Evolutionary conservation across 768 basidiomycete genomes (phyloP), one percentile per base, ranked within the genome.

Genomic region (Epithele typhae): DNA sequence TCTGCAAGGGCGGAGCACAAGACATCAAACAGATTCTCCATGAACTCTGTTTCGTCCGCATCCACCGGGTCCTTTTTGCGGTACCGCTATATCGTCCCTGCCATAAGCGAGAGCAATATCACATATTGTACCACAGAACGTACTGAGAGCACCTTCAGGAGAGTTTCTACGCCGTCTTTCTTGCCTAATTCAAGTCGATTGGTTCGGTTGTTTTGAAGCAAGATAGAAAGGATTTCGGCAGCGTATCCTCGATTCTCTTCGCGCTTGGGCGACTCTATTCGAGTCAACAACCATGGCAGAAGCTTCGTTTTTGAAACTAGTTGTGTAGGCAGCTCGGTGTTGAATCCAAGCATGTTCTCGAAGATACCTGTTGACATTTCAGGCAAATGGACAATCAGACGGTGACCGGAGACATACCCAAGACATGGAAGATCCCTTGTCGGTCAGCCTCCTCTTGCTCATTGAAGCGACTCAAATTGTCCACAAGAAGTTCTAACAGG

Each of bases 1-100:
- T 95, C 93, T 25, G 73, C 78, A 19, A 98, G 72, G 0, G 84
- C 77, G 0, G 93, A 94, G 62, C 96, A 98, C 19, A 99, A 66
- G 0, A 83, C 66, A 61, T 97, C 90, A 60, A 98, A 98, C 3
- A 92, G 59, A 64, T 99, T 98, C 63, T 98, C 96, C 93, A 98
- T 94, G 66, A 92, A 98, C 64, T 99, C 96, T 4, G 81, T 74
- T 67, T 99, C 96, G 52, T 98, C 96, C 7, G 84, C 76, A 53
- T 93, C 84, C 0, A 71, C 69, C 12, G 95, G 95, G 59, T 97
- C 89, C 46, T 81, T 76, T 60, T 79, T 77, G 34, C 94, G 84
- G 62, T 85, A 98, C 81, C 87, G 86, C 92, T 96, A 53, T 18
- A 30, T 14, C 8, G 27, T 30, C 27, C 7, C 8, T 30, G 27